These are phyloP conservation scores for Alternaria longipes DNA, from an alignment of 2,329 filamentous ascomycete genomes.

Conservation along the genomic window DNA sequence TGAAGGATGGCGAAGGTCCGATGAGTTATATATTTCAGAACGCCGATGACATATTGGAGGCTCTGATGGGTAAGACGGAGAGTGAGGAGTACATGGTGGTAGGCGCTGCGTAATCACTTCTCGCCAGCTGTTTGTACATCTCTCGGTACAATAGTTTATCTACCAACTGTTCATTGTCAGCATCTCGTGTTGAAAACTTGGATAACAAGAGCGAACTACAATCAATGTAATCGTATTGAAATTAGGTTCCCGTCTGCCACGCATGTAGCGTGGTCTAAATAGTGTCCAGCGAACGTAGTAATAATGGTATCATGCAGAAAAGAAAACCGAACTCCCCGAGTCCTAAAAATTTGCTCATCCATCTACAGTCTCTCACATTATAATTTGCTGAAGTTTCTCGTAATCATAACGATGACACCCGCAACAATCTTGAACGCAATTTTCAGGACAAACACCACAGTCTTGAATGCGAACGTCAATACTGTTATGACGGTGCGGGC, in stretches of 20 bases:
- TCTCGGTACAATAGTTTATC: not conserved
- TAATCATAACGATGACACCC: conserved; percentile 51
- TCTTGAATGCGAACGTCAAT: conserved; percentile 54
- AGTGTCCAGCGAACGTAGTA: conserved; percentile 13
- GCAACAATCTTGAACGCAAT: conserved; percentile 54
- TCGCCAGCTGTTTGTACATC: not conserved
- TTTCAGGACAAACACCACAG: conserved; percentile 53
- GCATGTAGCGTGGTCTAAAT: not conserved
- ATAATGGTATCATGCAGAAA: conserved; percentile 20
- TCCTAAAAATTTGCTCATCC: not conserved
- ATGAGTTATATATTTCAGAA: conserved; percentile 34
- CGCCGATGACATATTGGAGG: conserved; percentile 33
- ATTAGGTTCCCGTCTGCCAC: not conserved
- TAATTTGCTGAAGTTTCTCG: conserved; percentile 48
- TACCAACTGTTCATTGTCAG: not conserved
- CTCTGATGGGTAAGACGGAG: conserved; percentile 29
- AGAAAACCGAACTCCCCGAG: not conserved
- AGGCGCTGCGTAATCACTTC: not conserved
- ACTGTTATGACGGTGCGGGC: conserved; percentile 52
- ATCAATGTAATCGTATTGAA: not conserved
- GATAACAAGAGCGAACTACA: not conserved
- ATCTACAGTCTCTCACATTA: conserved; percentile 13
- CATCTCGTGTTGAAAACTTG: not conserved
- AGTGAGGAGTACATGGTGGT: conserved; percentile 29
- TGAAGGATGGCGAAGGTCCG: conserved; percentile 40